Base-by-base conservation (phyloP, 1,284 basidiomycete genomes). In the Cryptococcus sp. region DNA sequence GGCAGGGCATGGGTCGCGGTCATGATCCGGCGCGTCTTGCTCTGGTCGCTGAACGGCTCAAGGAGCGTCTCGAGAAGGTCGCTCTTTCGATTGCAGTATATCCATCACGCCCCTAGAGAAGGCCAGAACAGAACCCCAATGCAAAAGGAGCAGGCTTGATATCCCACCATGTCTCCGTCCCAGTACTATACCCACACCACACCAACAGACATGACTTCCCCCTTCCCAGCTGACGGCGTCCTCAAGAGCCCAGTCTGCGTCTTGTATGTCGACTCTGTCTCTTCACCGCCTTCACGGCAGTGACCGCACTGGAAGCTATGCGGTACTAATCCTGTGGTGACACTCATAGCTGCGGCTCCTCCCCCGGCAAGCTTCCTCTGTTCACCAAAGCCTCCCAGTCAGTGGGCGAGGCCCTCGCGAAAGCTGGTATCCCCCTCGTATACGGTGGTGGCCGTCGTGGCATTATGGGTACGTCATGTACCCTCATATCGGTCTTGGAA, bases 361-460 rank as follows among this genome's bases (percentile, higher is more conserved):
- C 85, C 1, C 68, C 81, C 0, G 89, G 90, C 21, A 82, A 78
- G 21, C 77, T 82, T 44, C 76, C 80, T 13, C 84, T 85, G 9
- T 91, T 83, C 72, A 76, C 80, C 20, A 74, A 80, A 13, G 88
- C 89, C n/a, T 89, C 91, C 3, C 55, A 72, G 85, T 87, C 88
- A 24, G 72, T 96, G 13, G 93, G 89, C 40, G 75, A 78, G 49
- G 87, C 90, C 0, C 79, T 95, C 23, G 90, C 85, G 1, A 76
- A 75, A 24, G 77, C 82, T n/a, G 78, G 81, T 4, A 80, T 85
- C 13, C 82, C 85, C 3, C 80, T 96, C 24, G 83, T 96, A 1
- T 96, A 96, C 71, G 92, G 92, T 4, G 93, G 92, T 16, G 92
- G 91, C 0, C 81, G 82, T 12, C 80, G 82, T 35, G 92, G 92